phyloP scores from a whole-genome alignment of 2,329 filamentous ascomycete genomes.

The Zarea fungicola region DNA sequence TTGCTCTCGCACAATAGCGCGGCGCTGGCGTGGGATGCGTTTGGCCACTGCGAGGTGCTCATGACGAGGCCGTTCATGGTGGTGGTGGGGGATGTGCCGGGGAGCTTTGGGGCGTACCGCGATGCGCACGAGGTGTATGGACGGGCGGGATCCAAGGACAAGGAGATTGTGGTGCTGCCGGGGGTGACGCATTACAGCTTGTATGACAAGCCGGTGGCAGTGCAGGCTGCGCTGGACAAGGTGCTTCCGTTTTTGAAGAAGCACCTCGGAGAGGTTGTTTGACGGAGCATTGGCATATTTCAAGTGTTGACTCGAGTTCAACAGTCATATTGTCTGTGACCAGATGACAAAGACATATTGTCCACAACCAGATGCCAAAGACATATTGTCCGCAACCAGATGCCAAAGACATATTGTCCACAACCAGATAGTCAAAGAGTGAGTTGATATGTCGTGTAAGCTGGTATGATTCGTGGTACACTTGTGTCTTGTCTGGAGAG shows the following conservation, averaged over 20 bases:
- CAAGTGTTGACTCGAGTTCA: neutral
- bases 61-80: slow-evolving; percentile 13
- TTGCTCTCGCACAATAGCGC: slow-evolving; percentile 10
- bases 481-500: too few relatives aligned
- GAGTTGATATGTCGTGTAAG: too few relatives aligned
- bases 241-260: slow-evolving; percentile 13
- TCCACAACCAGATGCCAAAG: neutral
- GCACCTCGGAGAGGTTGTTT: slow-evolving; percentile 21
- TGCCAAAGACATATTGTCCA: too few relatives aligned
- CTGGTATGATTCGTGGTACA: too few relatives aligned
- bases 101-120: slow-evolving; percentile 9
- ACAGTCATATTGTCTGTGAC: neutral
- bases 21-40: slow-evolving; percentile 12
- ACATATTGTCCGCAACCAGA: neutral
- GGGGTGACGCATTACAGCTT: slow-evolving; percentile 12
- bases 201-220: slow-evolving; percentile 13
- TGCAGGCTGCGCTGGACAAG: slow-evolving; percentile 11
- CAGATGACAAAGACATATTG: too few relatives aligned
- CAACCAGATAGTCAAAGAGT: too few relatives aligned
- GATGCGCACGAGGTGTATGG: slow-evolving; percentile 8
- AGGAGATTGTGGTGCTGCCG: slow-evolving; percentile 11
- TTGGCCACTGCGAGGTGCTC: slow-evolving; percentile 8
- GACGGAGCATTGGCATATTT: neutral
- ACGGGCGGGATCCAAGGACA: slow-evolving; percentile 11
- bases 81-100: slow-evolving; percentile 10